Percentiles rank a stretch among this genome's conserved stretches.
phyloP scores from a whole-genome alignment of 352 stramenopile genomes.

The Hyaloperonospora brassicae region DNA sequence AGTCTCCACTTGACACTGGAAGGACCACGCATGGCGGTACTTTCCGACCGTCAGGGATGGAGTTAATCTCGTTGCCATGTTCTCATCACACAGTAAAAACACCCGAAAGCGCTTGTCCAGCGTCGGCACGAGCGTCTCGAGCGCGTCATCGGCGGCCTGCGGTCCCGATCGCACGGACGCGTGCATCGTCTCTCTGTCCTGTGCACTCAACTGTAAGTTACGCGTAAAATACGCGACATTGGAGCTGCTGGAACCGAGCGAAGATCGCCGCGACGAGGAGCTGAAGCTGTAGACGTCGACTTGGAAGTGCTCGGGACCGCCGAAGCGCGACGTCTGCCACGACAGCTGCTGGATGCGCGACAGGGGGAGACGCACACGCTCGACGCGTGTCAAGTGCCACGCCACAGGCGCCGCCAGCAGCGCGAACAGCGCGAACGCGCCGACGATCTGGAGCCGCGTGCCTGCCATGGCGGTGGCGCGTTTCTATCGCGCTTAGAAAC shows the following conservation, averaged over 20 bases:
- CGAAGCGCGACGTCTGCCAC: slow-evolving; percentile 26
- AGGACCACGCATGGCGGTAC: slow-evolving; percentile 60
- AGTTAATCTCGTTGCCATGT: background rate
- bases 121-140: slow-evolving; percentile 14
- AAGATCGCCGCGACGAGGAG: background rate
- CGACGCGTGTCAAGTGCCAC: slow-evolving; percentile 58
- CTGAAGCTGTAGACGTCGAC: slow-evolving; percentile 24
- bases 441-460: slow-evolving; percentile 68
- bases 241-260: slow-evolving; percentile 10
- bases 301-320: slow-evolving; percentile 10
- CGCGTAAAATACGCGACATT: slow-evolving; percentile 18
- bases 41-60: slow-evolving; percentile 43
- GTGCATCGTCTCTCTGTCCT: slow-evolving; percentile 12
- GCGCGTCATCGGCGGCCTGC: slow-evolving; percentile 20
- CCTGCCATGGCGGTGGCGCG: slow-evolving; percentile 39
- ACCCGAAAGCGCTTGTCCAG: slow-evolving; percentile 28
- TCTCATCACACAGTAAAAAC: slow-evolving; percentile 38
- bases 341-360: slow-evolving; percentile 50
- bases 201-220: slow-evolving; percentile 5
- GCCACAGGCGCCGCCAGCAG: slow-evolving; percentile 52
- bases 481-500: background rate
- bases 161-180: slow-evolving; percentile 2
- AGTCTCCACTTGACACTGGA: slow-evolving; percentile 18
- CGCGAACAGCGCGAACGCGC: slow-evolving; percentile 64
- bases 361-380: slow-evolving; percentile 47